Evolutionary conservation across 2,329 filamentous ascomycete genomes (phyloP).

Genomic region (Phyllosticta capitalensis): DNA sequence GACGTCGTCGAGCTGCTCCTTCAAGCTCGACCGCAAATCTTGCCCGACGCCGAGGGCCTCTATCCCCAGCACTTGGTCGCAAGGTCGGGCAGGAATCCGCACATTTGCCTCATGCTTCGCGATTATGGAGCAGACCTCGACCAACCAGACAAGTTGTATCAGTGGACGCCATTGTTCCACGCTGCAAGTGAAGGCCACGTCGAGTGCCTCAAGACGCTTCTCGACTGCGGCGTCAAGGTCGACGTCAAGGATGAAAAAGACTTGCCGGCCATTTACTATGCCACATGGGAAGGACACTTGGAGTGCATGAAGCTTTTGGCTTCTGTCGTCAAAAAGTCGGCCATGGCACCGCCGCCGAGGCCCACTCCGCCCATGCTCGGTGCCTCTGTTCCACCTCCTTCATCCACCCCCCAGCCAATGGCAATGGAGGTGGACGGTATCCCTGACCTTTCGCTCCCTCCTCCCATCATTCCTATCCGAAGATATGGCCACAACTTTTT

Average conservation of each 20-base stretch:
- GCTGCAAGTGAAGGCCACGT: slow-evolving; percentile 95
- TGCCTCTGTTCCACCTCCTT: slow-evolving; percentile 16
- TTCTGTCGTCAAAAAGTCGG: slow-evolving; percentile 30
- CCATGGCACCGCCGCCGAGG: slow-evolving; percentile 28
- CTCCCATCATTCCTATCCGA: slow-evolving; percentile 88
- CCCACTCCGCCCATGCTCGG: slow-evolving; percentile 19
- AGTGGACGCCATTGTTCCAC: slow-evolving; percentile 94
- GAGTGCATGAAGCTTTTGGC: slow-evolving; percentile 87
- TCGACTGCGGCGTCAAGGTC: slow-evolving; percentile 69
- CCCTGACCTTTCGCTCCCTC: slow-evolving; percentile 81
- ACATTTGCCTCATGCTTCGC: slow-evolving; percentile 70
- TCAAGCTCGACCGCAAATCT: slow-evolving; percentile 66
- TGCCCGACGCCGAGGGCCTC: slow-evolving; percentile 92
- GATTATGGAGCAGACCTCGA: slow-evolving; percentile 82
- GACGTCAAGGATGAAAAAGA: slow-evolving; percentile 84
- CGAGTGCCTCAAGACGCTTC: slow-evolving; percentile 69
- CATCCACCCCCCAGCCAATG: slow-evolving; percentile 29
- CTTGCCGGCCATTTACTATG: slow-evolving; percentile 93
- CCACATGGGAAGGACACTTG: slow-evolving; percentile 92
- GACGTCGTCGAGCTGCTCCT: slow-evolving; percentile 78
- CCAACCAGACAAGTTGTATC: slow-evolving; percentile 89
- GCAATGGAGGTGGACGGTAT: slow-evolving; percentile 78
- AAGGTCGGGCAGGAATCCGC: slow-evolving; percentile 71
- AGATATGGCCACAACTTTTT: slow-evolving; percentile 98
- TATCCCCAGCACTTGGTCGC: slow-evolving; percentile 97